phyloP scores from a whole-genome alignment of 495 filamentous ascomycete species.

The Xylaria longipes region DNA sequence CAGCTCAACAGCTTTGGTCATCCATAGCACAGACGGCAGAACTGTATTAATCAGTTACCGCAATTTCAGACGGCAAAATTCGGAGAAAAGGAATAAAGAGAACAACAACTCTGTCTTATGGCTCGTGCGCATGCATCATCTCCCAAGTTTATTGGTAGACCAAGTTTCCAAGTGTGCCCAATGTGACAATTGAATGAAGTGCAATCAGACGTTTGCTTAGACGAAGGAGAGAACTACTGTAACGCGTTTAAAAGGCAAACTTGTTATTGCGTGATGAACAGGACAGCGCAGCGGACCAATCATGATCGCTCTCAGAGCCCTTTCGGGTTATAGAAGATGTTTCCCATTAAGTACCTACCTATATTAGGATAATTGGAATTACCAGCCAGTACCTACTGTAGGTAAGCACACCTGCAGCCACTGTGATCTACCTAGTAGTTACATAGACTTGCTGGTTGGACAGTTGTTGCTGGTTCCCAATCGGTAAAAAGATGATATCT shows the following conservation, averaged over 20 bases:
- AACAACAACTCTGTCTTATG: neutral
- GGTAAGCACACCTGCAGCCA: conserved; percentile 9
- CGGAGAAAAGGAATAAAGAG: neutral
- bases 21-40: neutral
- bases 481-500: neutral
- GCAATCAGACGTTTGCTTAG: neutral
- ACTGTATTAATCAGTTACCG: neutral
- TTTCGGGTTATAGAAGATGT: conserved; percentile 14
- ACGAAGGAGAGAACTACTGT: neutral
- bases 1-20: neutral
- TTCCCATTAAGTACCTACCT: neutral
- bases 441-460: neutral
- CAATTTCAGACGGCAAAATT: neutral
- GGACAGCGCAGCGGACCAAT: conserved; percentile 8
- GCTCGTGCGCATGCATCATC: neutral
- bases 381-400: too few relatives aligned
- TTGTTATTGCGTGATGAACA: neutral
- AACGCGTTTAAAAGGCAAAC: neutral
- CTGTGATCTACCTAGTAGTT: neutral
- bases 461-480: neutral
- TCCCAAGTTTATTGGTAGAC: neutral
- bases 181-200: neutral
- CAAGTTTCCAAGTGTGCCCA: neutral
- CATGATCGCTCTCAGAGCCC: neutral
- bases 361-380: neutral